Base-by-base conservation (phyloP, 2,329 filamentous ascomycete species). In the Penicillium capsulatum region DNA sequence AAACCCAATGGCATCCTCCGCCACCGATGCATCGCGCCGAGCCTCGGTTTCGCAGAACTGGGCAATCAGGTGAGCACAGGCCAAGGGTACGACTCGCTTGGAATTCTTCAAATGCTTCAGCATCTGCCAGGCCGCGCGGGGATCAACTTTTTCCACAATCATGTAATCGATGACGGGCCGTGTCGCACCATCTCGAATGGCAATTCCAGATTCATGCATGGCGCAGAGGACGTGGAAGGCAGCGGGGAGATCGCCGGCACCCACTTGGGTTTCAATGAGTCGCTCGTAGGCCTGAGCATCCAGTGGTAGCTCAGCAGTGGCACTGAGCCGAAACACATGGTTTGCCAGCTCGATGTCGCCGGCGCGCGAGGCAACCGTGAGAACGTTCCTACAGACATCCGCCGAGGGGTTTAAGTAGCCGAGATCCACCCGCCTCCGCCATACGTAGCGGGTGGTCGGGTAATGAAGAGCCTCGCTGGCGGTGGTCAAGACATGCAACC, bases 211-310 rank as follows among this genome's bases (percentile, higher is more conserved):
- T 43, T 77, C 73, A 15, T 77, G 67, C 83, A 94, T 92, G 58
- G 88, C 81, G 49, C 78, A 79, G 11, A 95, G 70, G 1, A 85
- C 74, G 28, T 78, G 76, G 24, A 95, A 72, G 0, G 85, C 84
- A 17, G 80, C 78, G 16, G 69, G 65, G 6, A 91, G 56, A 48
- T 92, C 80, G 2, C 73, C 71, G 3, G 70, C 67, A 11, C 63
- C 62, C 8, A 80, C 71, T 57, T 94, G 87, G 3, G 84, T 76
- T 41, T 86, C 80, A 5, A 90, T 70, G 17, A 96, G 73, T 17
- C 83, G 75, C 61, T 94, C 88, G 64, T 92, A 94, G 59, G 96
- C 87, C 46, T 84, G 74, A 4, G 75, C 64, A 7, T 74, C 70
- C 26, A 89, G 52, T 3, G 46, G 71, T 28, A 76, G 74, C 10